These are phyloP conservation scores for Exutisphaerella laricina DNA, from an alignment of 2,329 filamentous ascomycete species.

Conservation along the genomic window DNA sequence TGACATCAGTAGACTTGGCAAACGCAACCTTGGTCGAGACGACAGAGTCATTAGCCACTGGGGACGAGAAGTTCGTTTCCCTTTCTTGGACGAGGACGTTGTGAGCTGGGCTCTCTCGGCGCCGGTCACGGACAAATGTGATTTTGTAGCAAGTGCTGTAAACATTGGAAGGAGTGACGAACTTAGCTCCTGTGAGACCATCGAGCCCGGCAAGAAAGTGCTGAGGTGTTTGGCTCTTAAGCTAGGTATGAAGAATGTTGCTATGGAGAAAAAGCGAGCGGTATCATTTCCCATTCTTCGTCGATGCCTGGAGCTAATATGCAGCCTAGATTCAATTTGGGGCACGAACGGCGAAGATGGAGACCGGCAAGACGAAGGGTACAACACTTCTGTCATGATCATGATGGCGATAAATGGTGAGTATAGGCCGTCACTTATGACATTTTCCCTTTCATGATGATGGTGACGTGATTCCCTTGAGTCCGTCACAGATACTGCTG, in stretches of 20 bases:
- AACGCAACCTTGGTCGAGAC: slow-evolving; percentile 91
- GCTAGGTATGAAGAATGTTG: slow-evolving; percentile 65
- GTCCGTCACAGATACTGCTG: slow-evolving; percentile 30
- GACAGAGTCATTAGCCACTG: slow-evolving; percentile 87
- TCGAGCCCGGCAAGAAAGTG: slow-evolving; percentile 77
- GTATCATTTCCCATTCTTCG: slow-evolving; percentile 45
- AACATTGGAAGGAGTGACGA: slow-evolving; percentile 15
- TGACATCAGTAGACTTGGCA: slow-evolving; percentile 78
- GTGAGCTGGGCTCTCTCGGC: slow-evolving; percentile 71
- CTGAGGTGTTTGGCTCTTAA: slow-evolving; percentile 70
- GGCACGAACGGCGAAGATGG: slow-evolving; percentile 45
- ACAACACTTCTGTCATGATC: slow-evolving; percentile 39
- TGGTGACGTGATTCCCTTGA: slow-evolving; percentile 18
- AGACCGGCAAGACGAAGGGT: slow-evolving; percentile 44
- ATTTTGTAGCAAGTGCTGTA: slow-evolving; percentile 50
- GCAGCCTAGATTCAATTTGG: slow-evolving; percentile 39
- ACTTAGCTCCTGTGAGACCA: slow-evolving; percentile 24
- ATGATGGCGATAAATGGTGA: background rate
- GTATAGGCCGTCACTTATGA: slow-evolving; percentile 1
- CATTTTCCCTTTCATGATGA: slow-evolving; percentile 24
- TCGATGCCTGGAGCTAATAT: slow-evolving; percentile 9
- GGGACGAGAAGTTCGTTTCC: slow-evolving; percentile 83
- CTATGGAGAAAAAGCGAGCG: slow-evolving; percentile 87
- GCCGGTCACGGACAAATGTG: slow-evolving; percentile 81
- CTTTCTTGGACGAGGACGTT: slow-evolving; percentile 81